Evolutionary conservation across 2,329 filamentous ascomycete genomes (phyloP), one percentile per base, ranked within the genome.

Genomic region (Clonostachys chloroleuca): DNA sequence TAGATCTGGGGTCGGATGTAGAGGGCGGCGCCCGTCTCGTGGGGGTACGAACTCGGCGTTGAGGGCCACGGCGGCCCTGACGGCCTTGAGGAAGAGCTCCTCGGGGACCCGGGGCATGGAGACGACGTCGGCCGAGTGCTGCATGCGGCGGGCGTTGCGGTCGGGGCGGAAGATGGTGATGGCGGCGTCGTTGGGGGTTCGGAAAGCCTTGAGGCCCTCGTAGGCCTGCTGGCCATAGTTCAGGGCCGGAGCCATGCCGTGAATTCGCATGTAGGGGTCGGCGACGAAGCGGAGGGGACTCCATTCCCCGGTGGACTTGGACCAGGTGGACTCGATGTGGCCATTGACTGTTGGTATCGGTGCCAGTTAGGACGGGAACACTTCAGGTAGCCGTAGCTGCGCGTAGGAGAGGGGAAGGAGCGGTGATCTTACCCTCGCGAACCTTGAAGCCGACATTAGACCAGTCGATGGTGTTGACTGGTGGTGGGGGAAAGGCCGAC

Each of bases 211-310:
- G 65, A 97, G 83, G n/a, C 94, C 94, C 67, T 99, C 94, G 75
- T 95, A 99, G 59, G 90, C 92, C 73, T 97, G 94, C 64, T 96
- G 91, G 49, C 92, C 91, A 67, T 99, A 99, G 78, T 99, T 99
- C 54, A 97, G 81, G 40, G 84, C 92, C 0, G 94, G 92, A 0
- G 92, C 86, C 89, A 99, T 94, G 67, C 92, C 94, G 69, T 97
- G 92, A 62, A 97, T 84, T 55, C 85, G 84, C 58, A 97, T 81
- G 73, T 80, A 92, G 7, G 92, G 92, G 58, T 92, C 89, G 51
- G 81, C 70, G 51, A 96, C 83, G 70, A 95, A 95, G 53, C 79
- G 73, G 24, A 89, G 90, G 13, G 83, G 67, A 0, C 85, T 81
- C 92, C 92, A 96, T 76, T 84, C 66, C 44, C 84, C 83, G 3